These are phyloP conservation scores for Salvia rosmarinus DNA, from an alignment of 257 asterid genomes.

Conservation along the genomic window DNA sequence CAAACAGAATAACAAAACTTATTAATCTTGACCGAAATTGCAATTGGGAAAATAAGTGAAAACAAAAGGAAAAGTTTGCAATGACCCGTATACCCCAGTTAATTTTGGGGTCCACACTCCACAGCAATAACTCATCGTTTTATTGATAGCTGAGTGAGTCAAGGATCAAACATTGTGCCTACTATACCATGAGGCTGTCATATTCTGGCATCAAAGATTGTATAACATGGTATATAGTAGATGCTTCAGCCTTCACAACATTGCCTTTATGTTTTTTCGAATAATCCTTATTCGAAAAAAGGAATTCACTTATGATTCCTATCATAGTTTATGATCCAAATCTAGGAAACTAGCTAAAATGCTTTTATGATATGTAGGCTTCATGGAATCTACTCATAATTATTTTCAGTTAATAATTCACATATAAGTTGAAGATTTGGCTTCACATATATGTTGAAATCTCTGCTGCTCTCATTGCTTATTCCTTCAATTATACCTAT, in stretches of 20 bases:
- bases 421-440: too few relatives aligned
- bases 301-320: not conserved
- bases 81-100: not conserved
- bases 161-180: not conserved
- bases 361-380: not conserved
- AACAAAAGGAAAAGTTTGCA: not conserved
- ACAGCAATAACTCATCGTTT: not conserved
- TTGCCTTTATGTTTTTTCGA: not conserved
- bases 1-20: constrained; percentile 15
- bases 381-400: not conserved
- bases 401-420: not conserved
- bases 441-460: not conserved
- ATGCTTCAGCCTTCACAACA: too few relatives aligned
- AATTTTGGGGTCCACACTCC: not conserved
- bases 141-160: not conserved
- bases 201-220: not conserved
- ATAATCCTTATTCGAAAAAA: not conserved
- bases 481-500: not conserved
- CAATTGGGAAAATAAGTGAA: not conserved
- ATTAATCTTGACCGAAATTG: constrained; percentile 12
- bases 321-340: constrained; percentile 3
- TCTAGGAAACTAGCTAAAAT: constrained; percentile 6
- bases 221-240: not conserved
- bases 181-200: not conserved
- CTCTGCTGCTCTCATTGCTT: not conserved